These are phyloP conservation scores for Tulasnella sp. DNA, from an alignment of 768 basidiomycete species.

Conservation along the genomic window DNA sequence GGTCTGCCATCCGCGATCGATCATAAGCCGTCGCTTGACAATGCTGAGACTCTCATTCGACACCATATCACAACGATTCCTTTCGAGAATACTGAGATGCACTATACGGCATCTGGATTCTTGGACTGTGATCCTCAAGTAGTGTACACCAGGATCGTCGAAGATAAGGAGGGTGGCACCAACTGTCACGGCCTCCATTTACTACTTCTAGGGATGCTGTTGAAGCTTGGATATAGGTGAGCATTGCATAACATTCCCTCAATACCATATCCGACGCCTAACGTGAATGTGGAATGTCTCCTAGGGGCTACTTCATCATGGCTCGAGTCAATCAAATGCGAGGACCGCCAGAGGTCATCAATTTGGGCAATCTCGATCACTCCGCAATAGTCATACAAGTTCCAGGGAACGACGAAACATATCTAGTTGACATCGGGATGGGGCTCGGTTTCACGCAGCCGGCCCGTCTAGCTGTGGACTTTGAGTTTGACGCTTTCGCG, in stretches of 20 bases:
- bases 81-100: constrained; percentile 13
- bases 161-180: neutral
- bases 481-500: neutral
- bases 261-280: too few relatives aligned
- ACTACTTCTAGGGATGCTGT: constrained; percentile 8
- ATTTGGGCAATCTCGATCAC: neutral
- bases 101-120: neutral
- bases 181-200: neutral
- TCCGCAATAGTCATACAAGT: too few relatives aligned
- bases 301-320: neutral
- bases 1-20: neutral
- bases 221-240: constrained; percentile 9
- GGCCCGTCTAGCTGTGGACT: neutral
- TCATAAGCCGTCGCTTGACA: constrained; percentile 1
- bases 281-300: too few relatives aligned
- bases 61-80: constrained; percentile 4
- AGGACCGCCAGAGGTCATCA: neutral
- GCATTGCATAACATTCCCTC: neutral
- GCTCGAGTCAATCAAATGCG: neutral
- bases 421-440: constrained; percentile 3
- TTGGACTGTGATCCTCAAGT: neutral
- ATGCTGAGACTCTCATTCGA: neutral
- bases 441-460: neutral
- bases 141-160: neutral
- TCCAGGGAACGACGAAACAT: neutral